These are phyloP conservation scores for Penicillium crystallinum DNA, from an alignment of 495 filamentous ascomycete species.

Conservation along the genomic window DNA sequence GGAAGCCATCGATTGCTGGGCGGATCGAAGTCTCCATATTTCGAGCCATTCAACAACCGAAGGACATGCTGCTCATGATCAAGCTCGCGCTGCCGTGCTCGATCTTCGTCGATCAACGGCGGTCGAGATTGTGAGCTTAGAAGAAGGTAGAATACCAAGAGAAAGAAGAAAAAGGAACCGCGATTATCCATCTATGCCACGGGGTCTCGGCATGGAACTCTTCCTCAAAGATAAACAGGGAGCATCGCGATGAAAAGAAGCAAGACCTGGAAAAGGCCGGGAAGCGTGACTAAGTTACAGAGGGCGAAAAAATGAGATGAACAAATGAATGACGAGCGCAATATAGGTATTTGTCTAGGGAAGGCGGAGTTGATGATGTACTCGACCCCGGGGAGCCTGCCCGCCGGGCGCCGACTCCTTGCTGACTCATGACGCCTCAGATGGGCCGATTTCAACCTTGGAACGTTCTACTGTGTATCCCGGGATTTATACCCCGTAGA, in stretches of 20 bases:
- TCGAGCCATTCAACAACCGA: conserved; percentile 61
- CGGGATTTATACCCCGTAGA: neutral
- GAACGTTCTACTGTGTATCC: neutral
- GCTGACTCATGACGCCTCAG: conserved; percentile 8
- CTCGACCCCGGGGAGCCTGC: conserved; percentile 14
- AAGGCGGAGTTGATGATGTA: conserved; percentile 39
- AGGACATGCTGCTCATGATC: conserved; percentile 54
- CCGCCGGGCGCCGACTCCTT: conserved; percentile 5
- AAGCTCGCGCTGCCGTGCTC: conserved; percentile 40
- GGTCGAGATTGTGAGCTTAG: conserved; percentile 42
- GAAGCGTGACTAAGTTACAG: conserved; percentile 3
- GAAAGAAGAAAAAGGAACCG: conserved; percentile 45
- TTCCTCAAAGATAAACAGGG: conserved; percentile 21
- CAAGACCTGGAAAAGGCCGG: neutral
- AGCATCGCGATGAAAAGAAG: conserved; percentile 20
- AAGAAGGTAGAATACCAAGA: conserved; percentile 47
- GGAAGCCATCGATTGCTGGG: conserved; percentile 61
- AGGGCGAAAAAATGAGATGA: neutral
- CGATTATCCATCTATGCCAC: conserved; percentile 45
- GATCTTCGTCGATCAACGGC: conserved; percentile 43
- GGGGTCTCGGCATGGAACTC: conserved; percentile 28
- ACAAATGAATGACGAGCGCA: conserved; percentile 28
- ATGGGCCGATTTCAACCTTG: neutral
- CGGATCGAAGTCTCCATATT: conserved; percentile 69
- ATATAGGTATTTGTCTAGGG: neutral